Conservation (phyloP, 305 asterid species). For the Withania somnifera region DNA sequence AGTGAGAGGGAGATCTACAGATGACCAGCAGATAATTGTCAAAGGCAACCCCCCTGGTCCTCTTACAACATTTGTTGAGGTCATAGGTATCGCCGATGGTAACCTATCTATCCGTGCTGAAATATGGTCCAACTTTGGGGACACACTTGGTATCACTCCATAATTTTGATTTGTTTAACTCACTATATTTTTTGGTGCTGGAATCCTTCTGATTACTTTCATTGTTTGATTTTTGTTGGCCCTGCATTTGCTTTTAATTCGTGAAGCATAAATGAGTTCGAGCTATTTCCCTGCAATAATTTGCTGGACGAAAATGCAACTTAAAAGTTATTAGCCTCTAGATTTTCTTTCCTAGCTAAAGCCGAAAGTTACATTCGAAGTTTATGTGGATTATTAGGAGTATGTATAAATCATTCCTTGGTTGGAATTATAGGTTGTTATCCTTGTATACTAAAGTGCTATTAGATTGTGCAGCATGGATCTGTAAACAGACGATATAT, state of each 20-base stretch:
- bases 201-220: neutral
- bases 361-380: neutral
- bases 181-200: neutral
- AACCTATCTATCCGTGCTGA: slow-evolving; percentile 67
- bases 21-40: slow-evolving; percentile 57
- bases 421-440: neutral
- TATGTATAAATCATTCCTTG: neutral
- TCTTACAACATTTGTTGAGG: slow-evolving; percentile 71
- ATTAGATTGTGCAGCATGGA: neutral
- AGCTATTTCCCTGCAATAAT: neutral
- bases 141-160: slow-evolving; percentile 42
- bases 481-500: neutral
- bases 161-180: neutral
- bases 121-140: slow-evolving; percentile 78
- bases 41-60: slow-evolving; percentile 60
- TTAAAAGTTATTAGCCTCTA: neutral
- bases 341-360: neutral
- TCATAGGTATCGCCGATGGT: slow-evolving; percentile 72
- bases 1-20: slow-evolving; percentile 69
- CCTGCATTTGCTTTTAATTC: neutral
- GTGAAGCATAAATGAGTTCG: neutral
- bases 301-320: neutral
- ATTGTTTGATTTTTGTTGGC: neutral
- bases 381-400: neutral
- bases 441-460: neutral